Conservation (phyloP, 805 yeast species). For the Brettanomyces nanus region DNA sequence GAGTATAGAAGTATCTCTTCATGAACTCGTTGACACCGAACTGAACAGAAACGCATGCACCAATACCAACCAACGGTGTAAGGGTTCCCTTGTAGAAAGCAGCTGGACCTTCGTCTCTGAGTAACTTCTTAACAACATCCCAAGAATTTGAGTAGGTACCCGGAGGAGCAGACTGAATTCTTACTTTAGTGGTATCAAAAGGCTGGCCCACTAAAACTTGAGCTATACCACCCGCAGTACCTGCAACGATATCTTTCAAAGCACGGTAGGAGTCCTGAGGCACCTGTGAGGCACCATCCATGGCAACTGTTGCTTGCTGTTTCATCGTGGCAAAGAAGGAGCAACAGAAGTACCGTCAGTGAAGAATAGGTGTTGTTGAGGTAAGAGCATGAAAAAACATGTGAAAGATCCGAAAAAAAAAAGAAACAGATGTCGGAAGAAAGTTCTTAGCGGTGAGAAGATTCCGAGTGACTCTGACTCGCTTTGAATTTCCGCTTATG, state of each 20-base stretch:
- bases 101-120: conserved; percentile 70
- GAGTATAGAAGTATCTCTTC: conserved; percentile 64
- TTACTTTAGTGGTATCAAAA: conserved; percentile 88
- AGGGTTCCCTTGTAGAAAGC: conserved; percentile 93
- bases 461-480: too few species aligned
- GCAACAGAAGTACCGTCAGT: too few species aligned
- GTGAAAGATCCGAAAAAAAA: too few species aligned
- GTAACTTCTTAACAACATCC: conserved; percentile 66
- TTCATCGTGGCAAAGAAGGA: too few species aligned
- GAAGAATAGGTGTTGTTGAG: too few species aligned
- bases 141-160: conserved; percentile 58
- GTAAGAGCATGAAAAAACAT: too few species aligned
- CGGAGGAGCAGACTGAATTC: conserved; percentile 80
- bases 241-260: conserved; percentile 75
- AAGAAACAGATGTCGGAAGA: too few species aligned
- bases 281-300: not conserved
- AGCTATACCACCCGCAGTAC: conserved; percentile 92
- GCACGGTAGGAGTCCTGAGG: conserved; percentile 36
- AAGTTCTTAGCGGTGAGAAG: too few species aligned
- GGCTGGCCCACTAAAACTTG: conserved; percentile 97
- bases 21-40: conserved; percentile 91
- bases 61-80: conserved; percentile 93
- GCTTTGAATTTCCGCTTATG: too few species aligned
- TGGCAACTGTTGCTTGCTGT: not conserved
- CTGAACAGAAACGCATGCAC: conserved; percentile 95